Evolutionary conservation across 2,329 filamentous ascomycete genomes (phyloP), one percentile per base, ranked within the genome.

Genomic region (Fusarium tuaranense): DNA sequence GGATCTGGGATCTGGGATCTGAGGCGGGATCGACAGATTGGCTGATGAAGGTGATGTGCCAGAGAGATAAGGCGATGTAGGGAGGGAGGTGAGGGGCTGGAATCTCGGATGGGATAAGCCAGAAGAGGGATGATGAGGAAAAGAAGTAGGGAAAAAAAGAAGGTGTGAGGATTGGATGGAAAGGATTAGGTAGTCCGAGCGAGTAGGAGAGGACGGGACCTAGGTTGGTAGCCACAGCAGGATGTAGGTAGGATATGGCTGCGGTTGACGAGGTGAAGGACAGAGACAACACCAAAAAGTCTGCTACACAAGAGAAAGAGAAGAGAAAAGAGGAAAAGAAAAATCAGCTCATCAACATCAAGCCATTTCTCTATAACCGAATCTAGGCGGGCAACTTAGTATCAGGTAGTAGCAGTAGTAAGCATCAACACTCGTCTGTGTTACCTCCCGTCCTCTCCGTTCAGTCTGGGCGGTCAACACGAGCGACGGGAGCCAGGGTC

Each of bases 1-100:
- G 72, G 72, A 75, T 75, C 72, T 75, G 46, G 72, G 72, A 75
- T 75, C 72, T 75, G 72, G 67, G 39, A 70, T 75, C 63, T 75
- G 72, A 48, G 72, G 72, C 66, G 63, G 63, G 72, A 75, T 75
- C 72, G 72, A 75, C 72, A 58, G 70, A 68, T 70, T 73, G 72
- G 65, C 55, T 39, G 57, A 73, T 60, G 48, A 66, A 58, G 44
- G 44, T 10, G 46, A 51, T 73, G 61, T 71, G 63, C 55, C 32
- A 65, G 41, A 68, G 70, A 75, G 70, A 75, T 75, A 75, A 69
- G 66, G 39, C 60, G 62, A 69, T 63, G 66, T 62, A 63, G 58
- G 65, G 61, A 63, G 57, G 65, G 61, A 72, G 69, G 63, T 41
- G 68, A 70, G 41, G 53, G 66, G 46, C 66, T 64, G 44, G 38